Percentiles rank a stretch among this genome's conserved stretches.
These are phyloP conservation scores for Daedalea quercina DNA, from an alignment of 768 basidiomycete species.

Conservation along the genomic window DNA sequence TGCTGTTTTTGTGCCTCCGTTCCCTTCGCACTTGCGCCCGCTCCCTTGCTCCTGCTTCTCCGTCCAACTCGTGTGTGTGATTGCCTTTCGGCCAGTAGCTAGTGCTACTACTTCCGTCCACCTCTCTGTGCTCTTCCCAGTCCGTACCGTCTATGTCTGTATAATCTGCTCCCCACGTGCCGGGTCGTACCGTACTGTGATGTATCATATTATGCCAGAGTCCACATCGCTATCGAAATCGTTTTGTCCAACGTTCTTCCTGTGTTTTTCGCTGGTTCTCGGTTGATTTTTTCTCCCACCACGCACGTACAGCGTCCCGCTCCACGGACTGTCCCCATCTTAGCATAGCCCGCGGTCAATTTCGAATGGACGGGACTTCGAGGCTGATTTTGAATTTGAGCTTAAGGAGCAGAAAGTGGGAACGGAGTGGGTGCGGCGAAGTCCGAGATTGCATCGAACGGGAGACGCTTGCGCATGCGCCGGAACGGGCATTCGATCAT, in stretches of 20 bases:
- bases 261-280: too few relatives aligned
- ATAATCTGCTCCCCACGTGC: background rate
- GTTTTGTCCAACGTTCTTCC: background rate
- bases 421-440: background rate
- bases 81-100: background rate
- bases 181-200: slow-evolving; percentile 2
- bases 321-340: too few relatives aligned
- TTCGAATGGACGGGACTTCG: too few relatives aligned
- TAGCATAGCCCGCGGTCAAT: too few relatives aligned
- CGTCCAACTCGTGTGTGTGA: background rate
- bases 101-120: too few relatives aligned
- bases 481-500: background rate
- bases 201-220: slow-evolving; percentile 2
- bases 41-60: background rate
- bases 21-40: background rate
- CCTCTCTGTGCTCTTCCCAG: background rate
- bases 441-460: background rate
- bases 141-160: background rate
- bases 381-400: too few relatives aligned
- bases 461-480: background rate
- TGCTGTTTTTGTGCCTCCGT: background rate
- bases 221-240: slow-evolving; percentile 2
- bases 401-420: too few relatives aligned
- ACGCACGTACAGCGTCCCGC: too few relatives aligned
- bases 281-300: too few relatives aligned